These are phyloP conservation scores for Ustilago crameri DNA, from an alignment of 1,284 basidiomycete genomes.

Conservation along the genomic window DNA sequence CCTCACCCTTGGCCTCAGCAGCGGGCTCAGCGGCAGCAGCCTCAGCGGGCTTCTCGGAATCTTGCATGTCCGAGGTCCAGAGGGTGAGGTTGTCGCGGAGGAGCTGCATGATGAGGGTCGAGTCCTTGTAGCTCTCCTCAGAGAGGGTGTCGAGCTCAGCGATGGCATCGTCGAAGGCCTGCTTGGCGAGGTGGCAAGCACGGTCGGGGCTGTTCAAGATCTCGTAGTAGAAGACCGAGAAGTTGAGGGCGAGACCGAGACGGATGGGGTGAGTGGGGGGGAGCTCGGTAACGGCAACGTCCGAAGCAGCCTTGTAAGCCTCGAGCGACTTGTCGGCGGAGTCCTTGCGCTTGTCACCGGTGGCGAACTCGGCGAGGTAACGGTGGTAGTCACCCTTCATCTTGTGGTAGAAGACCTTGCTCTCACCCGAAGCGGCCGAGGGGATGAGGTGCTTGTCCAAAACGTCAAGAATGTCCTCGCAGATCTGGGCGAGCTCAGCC, in stretches of 20 bases:
- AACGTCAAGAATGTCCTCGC: constrained; percentile 98
- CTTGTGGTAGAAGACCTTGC: constrained; percentile 99
- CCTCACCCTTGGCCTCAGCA: constrained; percentile 66
- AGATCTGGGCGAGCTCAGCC: constrained; percentile 96
- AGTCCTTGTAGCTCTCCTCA: constrained; percentile 96
- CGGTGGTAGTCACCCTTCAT: constrained; percentile 99
- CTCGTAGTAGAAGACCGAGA: constrained; percentile 99
- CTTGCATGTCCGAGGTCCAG: constrained; percentile 94
- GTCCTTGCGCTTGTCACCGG: constrained; percentile 98
- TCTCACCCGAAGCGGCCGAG: constrained; percentile 96
- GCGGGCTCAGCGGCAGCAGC: constrained; percentile 58
- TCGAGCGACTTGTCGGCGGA: constrained; percentile 98
- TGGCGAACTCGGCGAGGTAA: constrained; percentile 99
- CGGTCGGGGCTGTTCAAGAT: constrained; percentile 99
- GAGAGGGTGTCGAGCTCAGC: constrained; percentile 99
- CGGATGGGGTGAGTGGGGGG: constrained; percentile 99
- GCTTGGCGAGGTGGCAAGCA: constrained; percentile 99
- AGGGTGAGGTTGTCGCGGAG: constrained; percentile 95
- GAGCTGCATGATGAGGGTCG: constrained; percentile 97
- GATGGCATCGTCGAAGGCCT: constrained; percentile 99
- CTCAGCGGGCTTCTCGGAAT: constrained; percentile 68
- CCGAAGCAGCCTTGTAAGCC: constrained; percentile 99
- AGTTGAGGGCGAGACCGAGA: constrained; percentile 98
- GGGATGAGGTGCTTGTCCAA: constrained; percentile 99
- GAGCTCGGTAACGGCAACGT: constrained; percentile 96